These are phyloP conservation scores for Trypanosoma mega DNA, from an alignment of 208 protist species.

Conservation along the genomic window DNA sequence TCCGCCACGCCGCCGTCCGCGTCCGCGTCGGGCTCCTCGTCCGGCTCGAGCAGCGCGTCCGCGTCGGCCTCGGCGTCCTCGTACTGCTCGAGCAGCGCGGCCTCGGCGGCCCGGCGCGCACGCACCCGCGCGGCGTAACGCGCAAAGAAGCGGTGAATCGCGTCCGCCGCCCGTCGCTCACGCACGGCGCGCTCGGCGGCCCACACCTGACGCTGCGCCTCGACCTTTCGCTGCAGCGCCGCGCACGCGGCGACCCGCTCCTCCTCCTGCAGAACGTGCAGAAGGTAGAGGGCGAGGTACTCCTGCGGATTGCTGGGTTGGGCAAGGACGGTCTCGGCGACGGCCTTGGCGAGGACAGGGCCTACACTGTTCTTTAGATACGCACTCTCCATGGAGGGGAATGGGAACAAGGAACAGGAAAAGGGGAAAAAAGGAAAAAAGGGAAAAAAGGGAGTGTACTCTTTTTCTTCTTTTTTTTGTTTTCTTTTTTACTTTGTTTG, in stretches of 20 bases:
- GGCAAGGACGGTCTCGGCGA: slow-evolving; percentile 86
- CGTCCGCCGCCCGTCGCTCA: slow-evolving; percentile 70
- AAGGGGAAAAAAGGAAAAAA: slow-evolving; percentile 12
- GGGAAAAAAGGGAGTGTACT: neutral
- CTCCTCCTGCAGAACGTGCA: slow-evolving; percentile 85
- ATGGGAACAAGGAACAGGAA: slow-evolving; percentile 26
- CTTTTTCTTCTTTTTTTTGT: slow-evolving; percentile 20
- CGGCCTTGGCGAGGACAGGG: slow-evolving; percentile 81
- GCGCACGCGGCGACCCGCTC: slow-evolving; percentile 38
- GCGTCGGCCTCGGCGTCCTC: slow-evolving; percentile 59
- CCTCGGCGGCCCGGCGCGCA: slow-evolving; percentile 46
- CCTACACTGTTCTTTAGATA: slow-evolving; percentile 87
- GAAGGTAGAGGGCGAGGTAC: slow-evolving; percentile 86
- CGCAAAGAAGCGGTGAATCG: slow-evolving; percentile 71
- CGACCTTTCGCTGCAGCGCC: slow-evolving; percentile 32
- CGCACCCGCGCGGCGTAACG: slow-evolving; percentile 35
- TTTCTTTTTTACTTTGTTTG: too few species aligned
- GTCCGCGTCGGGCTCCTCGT: slow-evolving; percentile 7
- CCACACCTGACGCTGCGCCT: slow-evolving; percentile 59
- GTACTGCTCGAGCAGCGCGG: slow-evolving; percentile 44
- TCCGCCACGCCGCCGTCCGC: slow-evolving; percentile 16
- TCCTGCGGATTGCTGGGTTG: slow-evolving; percentile 89
- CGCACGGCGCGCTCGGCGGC: slow-evolving; percentile 36
- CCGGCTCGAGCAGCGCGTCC: slow-evolving; percentile 64
- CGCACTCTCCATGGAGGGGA: slow-evolving; percentile 52